Percentiles rank a stretch among this genome's conserved stretches.
Evolutionary conservation across 345 rosid species (phyloP).

Genomic region (sweet orange (Citrus sinensis)): DVS_A1.0 CM039166.1:2501501-2502000

Average conservation of each 20-base stretch:
- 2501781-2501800: slow-evolving; percentile 68
- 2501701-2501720: slow-evolving; percentile 66
- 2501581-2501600: slow-evolving; percentile 82
- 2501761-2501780: slow-evolving; percentile 82
- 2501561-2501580: slow-evolving; percentile 78
- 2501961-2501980: slow-evolving; percentile 99
- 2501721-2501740: slow-evolving; percentile 69
- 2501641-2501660: slow-evolving; percentile 56
- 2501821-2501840: slow-evolving; percentile 74
- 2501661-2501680: slow-evolving; percentile 54
- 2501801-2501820: slow-evolving; percentile 58
- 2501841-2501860: slow-evolving; percentile 90
- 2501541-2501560: slow-evolving; percentile 51
- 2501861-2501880: slow-evolving; percentile 69
- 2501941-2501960: slow-evolving; percentile 77
- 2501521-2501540: slow-evolving; percentile 69
- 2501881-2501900: slow-evolving; percentile 55
- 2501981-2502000: slow-evolving; percentile 82
- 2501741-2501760: slow-evolving; percentile 61
- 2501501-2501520: slow-evolving; percentile 64
- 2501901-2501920: slow-evolving; percentile 74
- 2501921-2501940: slow-evolving; percentile 83
- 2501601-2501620: slow-evolving; percentile 82
- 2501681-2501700: slow-evolving; percentile 59
- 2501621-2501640: slow-evolving; percentile 79